A percentile compares a stretch with the other conserved stretches of the same genome.
Conservation (phyloP, 768 basidiomycete species). For the Lentinula sp. region DNA sequence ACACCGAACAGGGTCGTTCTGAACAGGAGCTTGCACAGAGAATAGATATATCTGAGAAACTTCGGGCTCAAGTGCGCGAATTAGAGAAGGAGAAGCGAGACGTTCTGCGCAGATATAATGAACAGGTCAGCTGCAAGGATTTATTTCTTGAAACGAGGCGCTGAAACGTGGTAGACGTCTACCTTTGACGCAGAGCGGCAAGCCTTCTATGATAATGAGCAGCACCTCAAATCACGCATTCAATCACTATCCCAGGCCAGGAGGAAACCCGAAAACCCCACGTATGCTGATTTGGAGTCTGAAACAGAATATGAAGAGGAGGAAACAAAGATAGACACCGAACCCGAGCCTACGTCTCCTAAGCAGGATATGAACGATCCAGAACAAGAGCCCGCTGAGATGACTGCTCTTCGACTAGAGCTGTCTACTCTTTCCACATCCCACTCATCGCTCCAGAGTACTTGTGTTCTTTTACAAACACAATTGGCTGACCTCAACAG, state of each 20-base stretch:
- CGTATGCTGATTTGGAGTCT: slow-evolving; percentile 28
- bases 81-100: slow-evolving; percentile 88
- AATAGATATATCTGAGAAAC: slow-evolving; percentile 78
- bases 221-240: slow-evolving; percentile 88
- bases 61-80: slow-evolving; percentile 75
- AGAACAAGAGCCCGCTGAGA: slow-evolving; percentile 77
- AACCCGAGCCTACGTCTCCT: slow-evolving; percentile 12
- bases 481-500: slow-evolving; percentile 85
- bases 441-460: slow-evolving; percentile 76
- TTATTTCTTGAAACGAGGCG: neutral
- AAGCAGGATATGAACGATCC: slow-evolving; percentile 55
- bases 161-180: slow-evolving; percentile 44
- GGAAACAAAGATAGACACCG: slow-evolving; percentile 9
- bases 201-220: slow-evolving; percentile 89
- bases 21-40: slow-evolving; percentile 79
- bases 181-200: slow-evolving; percentile 92
- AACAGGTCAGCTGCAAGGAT: slow-evolving; percentile 53
- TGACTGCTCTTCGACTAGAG: slow-evolving; percentile 78
- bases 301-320: slow-evolving; percentile 36
- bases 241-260: slow-evolving; percentile 68
- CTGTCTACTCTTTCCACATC: slow-evolving; percentile 84
- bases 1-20: slow-evolving; percentile 74
- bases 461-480: slow-evolving; percentile 74
- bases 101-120: slow-evolving; percentile 75
- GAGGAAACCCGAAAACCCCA: slow-evolving; percentile 40